Evolutionary conservation across 371 early-diverging fungal species (phyloP), one percentile per base, ranked within the genome.

Genomic region (Rhizopus delemar): DNA sequence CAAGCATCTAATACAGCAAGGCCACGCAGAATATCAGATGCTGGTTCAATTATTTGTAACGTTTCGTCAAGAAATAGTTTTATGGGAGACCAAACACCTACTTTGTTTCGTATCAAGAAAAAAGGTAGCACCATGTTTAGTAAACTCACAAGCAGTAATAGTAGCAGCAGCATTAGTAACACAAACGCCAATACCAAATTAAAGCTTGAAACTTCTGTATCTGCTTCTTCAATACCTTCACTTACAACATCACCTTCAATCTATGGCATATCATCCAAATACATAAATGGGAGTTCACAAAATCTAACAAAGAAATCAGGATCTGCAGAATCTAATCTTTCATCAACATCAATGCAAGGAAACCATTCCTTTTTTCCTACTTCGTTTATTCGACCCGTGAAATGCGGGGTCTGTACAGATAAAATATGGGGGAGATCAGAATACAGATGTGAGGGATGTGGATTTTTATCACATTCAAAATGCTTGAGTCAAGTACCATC

Each of bases 341-440:
- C 65, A 55, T 12, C 22, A 22, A 22, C 22, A 22, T 22, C 22
- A 22, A 22, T 58, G 53, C 45, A 62, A 43, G 77, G 46, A 43
- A 56, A 46, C 11, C 93, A 93, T 59, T 59, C 74, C 4, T 89
- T 93, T 60, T 73, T 79, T 16, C 71, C 74, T 8, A 81, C 83
- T 29, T 69, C 86, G 4, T 90, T 86, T 56, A 41, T 89, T 34
- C 76, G 86, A 31, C 88, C 92, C 4, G 72, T 83, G 28, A 88
- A 88, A 28, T 94, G 96, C 60, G 93, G 92, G 51, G 77, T 75
- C 36, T 96, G 96, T 59, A 77, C 79, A 22, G 95, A 95, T 45
- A 90, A 91, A 55, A 81, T 95, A 48, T 91, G 94, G 91, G 90
- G 92, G 12, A 69, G 87, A 3, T 85, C 85, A n/a, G 93, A 92